phyloP scores from a whole-genome alignment of 306 rosid species.

The Sicyos baderoa region DNA sequence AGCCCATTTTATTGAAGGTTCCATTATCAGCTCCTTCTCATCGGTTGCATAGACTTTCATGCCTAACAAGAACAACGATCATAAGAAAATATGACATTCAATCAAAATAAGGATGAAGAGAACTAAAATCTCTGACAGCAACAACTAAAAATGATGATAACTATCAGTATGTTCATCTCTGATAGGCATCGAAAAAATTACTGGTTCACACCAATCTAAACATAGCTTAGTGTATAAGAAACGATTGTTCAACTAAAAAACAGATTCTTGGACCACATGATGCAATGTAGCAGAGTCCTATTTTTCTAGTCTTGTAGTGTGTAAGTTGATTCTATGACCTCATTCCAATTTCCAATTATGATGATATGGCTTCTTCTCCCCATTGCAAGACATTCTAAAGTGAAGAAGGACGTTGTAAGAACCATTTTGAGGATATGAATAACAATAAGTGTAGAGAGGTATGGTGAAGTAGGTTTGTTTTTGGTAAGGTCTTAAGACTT shows the following conservation, averaged over 20 bases:
- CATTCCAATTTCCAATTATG: not conserved
- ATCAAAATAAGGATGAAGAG: not conserved
- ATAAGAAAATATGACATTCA: not conserved
- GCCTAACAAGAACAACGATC: constrained; percentile 35
- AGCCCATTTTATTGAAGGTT: constrained; percentile 86
- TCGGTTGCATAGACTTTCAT: constrained; percentile 82
- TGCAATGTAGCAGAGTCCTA: not conserved
- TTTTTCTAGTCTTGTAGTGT: not conserved
- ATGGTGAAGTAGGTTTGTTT: too few relatives aligned
- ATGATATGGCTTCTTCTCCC: not conserved
- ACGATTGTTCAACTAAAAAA: too few relatives aligned
- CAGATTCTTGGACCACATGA: not conserved
- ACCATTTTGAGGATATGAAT: too few relatives aligned
- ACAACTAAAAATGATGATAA: constrained; percentile 1
- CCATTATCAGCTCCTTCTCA: constrained; percentile 94
- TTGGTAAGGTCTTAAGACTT: too few relatives aligned
- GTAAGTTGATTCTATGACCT: not conserved
- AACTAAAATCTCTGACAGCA: not conserved
- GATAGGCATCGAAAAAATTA: not conserved
- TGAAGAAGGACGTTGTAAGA: not conserved
- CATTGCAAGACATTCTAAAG: not conserved
- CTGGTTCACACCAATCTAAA: not conserved
- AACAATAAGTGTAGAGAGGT: too few relatives aligned
- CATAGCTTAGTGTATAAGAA: too few relatives aligned
- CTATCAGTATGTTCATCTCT: not conserved